These are phyloP conservation scores for Adansonia digitata DNA, from an alignment of 345 rosid species.

Conservation along the genomic window DNA sequence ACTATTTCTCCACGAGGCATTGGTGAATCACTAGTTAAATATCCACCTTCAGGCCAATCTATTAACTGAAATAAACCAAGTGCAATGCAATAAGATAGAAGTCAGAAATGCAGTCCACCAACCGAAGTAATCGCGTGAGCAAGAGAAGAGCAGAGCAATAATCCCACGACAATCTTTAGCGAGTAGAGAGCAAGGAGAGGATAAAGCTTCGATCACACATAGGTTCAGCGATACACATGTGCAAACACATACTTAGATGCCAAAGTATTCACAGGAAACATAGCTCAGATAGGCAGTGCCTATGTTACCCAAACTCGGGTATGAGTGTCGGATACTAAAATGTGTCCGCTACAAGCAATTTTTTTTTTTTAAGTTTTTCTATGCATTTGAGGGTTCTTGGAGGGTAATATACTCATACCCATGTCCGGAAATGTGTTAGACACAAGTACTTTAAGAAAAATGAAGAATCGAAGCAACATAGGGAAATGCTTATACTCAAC, in stretches of 20 bases:
- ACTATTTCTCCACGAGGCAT: conserved; percentile 98
- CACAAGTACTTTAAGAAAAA: too few relatives aligned
- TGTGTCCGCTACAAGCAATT: too few relatives aligned
- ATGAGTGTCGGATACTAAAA: too few relatives aligned
- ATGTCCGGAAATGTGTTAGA: neutral
- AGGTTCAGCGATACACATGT: neutral
- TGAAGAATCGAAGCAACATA: too few relatives aligned
- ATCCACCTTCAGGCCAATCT: conserved; percentile 95
- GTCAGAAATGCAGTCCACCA: neutral
- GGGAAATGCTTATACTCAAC: neutral
- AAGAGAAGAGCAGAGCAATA: neutral
- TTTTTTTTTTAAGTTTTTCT: too few relatives aligned
- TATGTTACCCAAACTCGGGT: too few relatives aligned
- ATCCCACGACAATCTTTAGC: neutral
- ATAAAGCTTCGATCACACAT: neutral
- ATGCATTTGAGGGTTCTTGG: too few relatives aligned
- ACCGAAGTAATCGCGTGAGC: too few relatives aligned
- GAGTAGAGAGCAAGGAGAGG: neutral
- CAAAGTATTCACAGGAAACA: neutral
- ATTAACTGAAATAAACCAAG: conserved; percentile 40
- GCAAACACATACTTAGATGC: neutral
- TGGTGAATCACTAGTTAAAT: conserved; percentile 63
- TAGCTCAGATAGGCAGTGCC: too few relatives aligned
- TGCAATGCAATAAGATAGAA: neutral
- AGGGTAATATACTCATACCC: conserved; percentile 54